Evolutionary conservation across 2,329 filamentous ascomycete species (phyloP).

Genomic region (Fusarium siculi): DNA sequence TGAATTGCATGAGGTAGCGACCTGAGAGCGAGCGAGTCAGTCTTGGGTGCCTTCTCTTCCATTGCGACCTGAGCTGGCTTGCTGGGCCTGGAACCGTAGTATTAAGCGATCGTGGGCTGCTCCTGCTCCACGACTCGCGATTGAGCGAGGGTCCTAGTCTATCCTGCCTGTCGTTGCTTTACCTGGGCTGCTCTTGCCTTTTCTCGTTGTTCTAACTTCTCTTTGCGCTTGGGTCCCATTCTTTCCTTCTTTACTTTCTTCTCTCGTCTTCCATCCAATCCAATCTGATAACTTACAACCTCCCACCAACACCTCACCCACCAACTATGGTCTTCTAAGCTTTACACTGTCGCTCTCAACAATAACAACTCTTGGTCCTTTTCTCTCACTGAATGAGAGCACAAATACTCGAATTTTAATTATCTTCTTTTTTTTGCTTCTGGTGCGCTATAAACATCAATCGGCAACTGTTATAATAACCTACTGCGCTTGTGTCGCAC

Average conservation of each 20-base stretch:
- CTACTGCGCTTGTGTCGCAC: constrained; percentile 10
- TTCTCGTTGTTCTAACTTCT: not conserved
- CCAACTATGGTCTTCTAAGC: not conserved
- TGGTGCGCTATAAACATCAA: not conserved
- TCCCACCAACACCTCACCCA: not conserved
- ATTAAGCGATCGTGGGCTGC: constrained; percentile 43
- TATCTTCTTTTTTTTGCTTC: not conserved
- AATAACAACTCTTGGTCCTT: not conserved
- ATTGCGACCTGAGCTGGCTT: not conserved
- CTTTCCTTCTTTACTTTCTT: constrained; percentile 27
- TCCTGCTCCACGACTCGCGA: constrained; percentile 22
- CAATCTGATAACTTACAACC: constrained; percentile 5
- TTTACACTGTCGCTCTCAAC: constrained; percentile 16
- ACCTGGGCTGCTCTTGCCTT: not conserved
- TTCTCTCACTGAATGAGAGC: not conserved
- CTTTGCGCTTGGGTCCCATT: constrained; percentile 11
- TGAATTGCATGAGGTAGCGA: constrained; percentile 16
- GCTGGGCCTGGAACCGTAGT: constrained; percentile 4
- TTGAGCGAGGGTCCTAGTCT: not conserved
- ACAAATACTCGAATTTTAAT: not conserved
- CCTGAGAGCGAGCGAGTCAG: constrained; percentile 35
- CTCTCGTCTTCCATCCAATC: constrained; percentile 9
- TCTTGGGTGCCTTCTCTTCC: not conserved
- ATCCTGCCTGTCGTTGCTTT: not conserved
- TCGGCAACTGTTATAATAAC: not conserved